Conservation (phyloP, 2,329 filamentous ascomycete genomes). For the Geosmithia morbida region DNA sequence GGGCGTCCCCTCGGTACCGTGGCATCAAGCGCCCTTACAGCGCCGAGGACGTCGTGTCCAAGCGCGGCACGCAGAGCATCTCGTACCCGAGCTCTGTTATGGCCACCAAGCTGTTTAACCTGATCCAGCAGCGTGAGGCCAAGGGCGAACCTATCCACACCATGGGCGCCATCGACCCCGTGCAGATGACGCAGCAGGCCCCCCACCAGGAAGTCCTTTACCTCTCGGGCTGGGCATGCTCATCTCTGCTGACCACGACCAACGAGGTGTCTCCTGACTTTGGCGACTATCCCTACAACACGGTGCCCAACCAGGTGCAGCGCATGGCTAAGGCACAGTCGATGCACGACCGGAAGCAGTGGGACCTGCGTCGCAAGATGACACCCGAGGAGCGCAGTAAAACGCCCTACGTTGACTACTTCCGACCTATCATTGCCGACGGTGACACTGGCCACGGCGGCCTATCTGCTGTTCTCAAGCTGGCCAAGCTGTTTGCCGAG, state of each 20-base stretch:
- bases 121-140: conserved; percentile 64
- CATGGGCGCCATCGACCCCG: conserved; percentile 96
- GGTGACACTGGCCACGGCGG: conserved; percentile 94
- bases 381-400: conserved; percentile 54
- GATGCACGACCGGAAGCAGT: conserved; percentile 92
- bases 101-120: conserved; percentile 86
- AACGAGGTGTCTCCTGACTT: conserved; percentile 98
- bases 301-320: conserved; percentile 95
- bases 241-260: conserved; percentile 78
- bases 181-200: conserved; percentile 98
- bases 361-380: conserved; percentile 71
- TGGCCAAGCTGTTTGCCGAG: conserved; percentile 94
- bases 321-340: conserved; percentile 92
- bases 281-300: conserved; percentile 98
- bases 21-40: conserved; percentile 89
- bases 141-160: conserved; percentile 86
- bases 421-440: conserved; percentile 90
- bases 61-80: conserved; percentile 77
- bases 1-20: conserved; percentile 68
- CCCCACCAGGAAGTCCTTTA: conserved; percentile 93
- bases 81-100: conserved; percentile 86
- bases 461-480: conserved; percentile 81
- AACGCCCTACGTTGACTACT: conserved; percentile 79
- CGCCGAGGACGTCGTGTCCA: conserved; percentile 82
- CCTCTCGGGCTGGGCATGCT: conserved; percentile 95